Conservation (phyloP, 1,284 basidiomycete genomes). For the Grifola frondosa region DNA sequence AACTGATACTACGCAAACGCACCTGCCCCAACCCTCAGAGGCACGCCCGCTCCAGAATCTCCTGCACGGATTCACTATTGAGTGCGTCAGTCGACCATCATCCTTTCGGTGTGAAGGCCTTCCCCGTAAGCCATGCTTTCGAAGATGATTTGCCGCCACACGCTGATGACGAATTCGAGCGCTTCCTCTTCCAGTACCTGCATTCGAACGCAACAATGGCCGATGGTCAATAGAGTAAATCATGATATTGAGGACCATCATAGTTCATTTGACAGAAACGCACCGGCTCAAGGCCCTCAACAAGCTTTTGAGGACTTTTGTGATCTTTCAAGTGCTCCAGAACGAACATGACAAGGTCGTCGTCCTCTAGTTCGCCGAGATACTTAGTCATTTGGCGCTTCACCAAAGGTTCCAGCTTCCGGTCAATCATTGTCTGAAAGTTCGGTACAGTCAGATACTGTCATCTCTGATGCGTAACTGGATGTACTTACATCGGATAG, state of each 20-base stretch:
- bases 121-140: constrained; percentile 88
- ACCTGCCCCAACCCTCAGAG: constrained; percentile 28
- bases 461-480: too few relatives aligned
- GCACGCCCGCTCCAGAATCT: too few relatives aligned
- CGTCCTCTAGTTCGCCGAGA: constrained; percentile 84
- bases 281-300: constrained; percentile 87
- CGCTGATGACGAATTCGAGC: constrained; percentile 63
- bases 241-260: constrained; percentile 3
- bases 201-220: neutral
- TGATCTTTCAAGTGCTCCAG: constrained; percentile 86
- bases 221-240: neutral
- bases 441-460: constrained; percentile 7
- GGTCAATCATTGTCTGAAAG: constrained; percentile 68
- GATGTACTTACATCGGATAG: constrained; percentile 69
- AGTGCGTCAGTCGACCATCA: constrained; percentile 65
- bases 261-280: constrained; percentile 34
- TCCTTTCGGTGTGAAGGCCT: constrained; percentile 74
- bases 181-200: constrained; percentile 91
- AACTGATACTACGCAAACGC: constrained; percentile 33
- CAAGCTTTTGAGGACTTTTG: constrained; percentile 76
- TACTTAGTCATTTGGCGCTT: constrained; percentile 80
- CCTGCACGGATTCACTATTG: too few relatives aligned
- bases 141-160: constrained; percentile 89
- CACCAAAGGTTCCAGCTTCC: constrained; percentile 79
- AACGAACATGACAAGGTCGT: constrained; percentile 88